Evolutionary conservation across 345 rosid species (phyloP).

Genomic region (Heritiera fomes): DNA sequence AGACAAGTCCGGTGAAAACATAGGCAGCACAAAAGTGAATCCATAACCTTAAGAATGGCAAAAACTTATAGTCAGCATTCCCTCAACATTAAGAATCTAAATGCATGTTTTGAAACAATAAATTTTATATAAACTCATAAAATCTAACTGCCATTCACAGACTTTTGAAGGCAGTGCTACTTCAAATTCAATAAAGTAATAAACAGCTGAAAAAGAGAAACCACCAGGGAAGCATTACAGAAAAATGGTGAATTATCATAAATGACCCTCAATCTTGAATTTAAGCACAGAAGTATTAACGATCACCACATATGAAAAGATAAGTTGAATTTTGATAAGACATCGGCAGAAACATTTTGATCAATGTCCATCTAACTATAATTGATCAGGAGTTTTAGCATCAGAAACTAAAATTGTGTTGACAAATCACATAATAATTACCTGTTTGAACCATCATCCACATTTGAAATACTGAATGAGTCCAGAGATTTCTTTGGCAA

Average conservation of each 20-base stretch:
- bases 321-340: neutral
- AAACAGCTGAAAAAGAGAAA: conserved; percentile 11
- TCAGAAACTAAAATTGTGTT: conserved; percentile 7
- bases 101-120: neutral
- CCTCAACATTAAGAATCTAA: conserved; percentile 14
- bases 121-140: neutral
- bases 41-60: conserved; percentile 75
- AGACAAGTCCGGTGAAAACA: conserved; percentile 78
- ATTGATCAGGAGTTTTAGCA: neutral
- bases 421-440: conserved; percentile 24
- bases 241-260: neutral
- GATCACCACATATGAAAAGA: conserved; percentile 4
- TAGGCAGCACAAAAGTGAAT: conserved; percentile 83
- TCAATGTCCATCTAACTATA: neutral
- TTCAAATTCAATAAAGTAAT: neutral
- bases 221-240: neutral
- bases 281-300: conserved; percentile 8
- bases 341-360: neutral
- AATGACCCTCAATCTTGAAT: conserved; percentile 6
- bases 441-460: conserved; percentile 81
- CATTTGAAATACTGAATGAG: conserved; percentile 83
- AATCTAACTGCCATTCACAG: neutral
- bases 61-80: conserved; percentile 35
- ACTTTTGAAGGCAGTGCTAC: neutral
- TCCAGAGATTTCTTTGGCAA: conserved; percentile 71